Base-by-base conservation (phyloP, 495 filamentous ascomycete genomes). In the Penicillium antarcticum region DNA sequence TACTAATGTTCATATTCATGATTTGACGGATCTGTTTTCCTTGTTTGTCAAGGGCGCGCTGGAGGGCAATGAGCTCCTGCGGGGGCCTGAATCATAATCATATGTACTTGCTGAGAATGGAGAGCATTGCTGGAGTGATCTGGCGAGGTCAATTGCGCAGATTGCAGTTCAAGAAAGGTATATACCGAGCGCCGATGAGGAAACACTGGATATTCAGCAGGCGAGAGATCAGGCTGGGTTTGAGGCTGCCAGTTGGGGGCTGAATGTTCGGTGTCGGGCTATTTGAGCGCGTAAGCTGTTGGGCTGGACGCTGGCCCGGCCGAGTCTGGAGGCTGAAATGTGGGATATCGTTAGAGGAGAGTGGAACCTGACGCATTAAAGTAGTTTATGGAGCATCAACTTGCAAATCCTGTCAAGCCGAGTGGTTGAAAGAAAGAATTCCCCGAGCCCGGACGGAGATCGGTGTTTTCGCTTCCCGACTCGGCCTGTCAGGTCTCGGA, bases 31-130 rank as follows among this genome's bases (percentile, higher is more conserved):
- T 24, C 63, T 84, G 34, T 87, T 79, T 60, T 58, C 86, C 10
- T 56, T 65, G 17, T 71, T 87, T 18, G 77, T 82, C 12, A 79
- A 84, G 35, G 79, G 78, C 13, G 82, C 81, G 4, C 52, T 75
- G 1, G 70, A 68, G 12, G 76, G 71, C 1, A 62, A 64, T 3
- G 60, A 73, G 8, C 79, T 81, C 35, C 74, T 83, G 8, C 89
- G 84, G 77, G 83, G 81, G 0, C 58, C 66, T 5, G 70, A 81
- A 43, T 84, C 75, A 8, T 87, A 81, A 43, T 84, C 75, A 8
- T 87, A 88, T 62, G 87, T 80, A 67, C 81, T 87, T 56, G 69
- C 73, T 24, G 79, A 84, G 61, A 79, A 77, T 45, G 84, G 78
- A 12, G 65, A 78, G 55, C 80, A 84, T 60, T 63, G 67, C 29